Percentiles rank a stretch among this genome's conserved stretches.
These are phyloP conservation scores for Sabuloglossum arenarium DNA, from an alignment of 495 filamentous ascomycete species.

Conservation along the genomic window DNA sequence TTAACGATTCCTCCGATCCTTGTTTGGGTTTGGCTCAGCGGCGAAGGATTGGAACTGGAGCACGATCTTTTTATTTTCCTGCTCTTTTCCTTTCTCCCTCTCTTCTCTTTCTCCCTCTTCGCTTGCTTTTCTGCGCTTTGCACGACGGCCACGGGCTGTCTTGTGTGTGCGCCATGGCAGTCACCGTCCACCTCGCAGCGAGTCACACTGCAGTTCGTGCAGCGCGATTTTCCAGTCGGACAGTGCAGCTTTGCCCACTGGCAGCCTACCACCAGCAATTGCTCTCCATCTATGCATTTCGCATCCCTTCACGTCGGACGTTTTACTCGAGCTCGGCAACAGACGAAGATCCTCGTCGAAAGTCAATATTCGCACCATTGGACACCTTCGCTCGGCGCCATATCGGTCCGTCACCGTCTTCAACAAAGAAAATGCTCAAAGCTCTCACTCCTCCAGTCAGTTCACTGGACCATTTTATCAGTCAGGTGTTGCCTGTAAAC, in stretches of 20 bases:
- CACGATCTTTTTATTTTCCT: neutral
- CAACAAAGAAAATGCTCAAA: conserved; percentile 60
- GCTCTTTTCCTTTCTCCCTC: neutral
- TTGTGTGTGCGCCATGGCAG: neutral
- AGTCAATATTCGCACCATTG: conserved; percentile 20
- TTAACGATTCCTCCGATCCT: neutral
- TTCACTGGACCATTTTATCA: conserved; percentile 70
- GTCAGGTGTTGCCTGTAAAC: conserved; percentile 63
- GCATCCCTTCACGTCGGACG: neutral
- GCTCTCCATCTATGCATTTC: neutral
- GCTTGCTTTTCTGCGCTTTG: neutral
- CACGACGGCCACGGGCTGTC: neutral
- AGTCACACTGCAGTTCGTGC: neutral
- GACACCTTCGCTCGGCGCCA: conserved; percentile 72
- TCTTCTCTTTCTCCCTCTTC: neutral
- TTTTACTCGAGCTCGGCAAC: neutral
- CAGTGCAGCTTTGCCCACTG: neutral
- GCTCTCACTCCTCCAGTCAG: conserved; percentile 53
- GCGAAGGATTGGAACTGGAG: neutral
- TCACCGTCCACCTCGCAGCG: neutral
- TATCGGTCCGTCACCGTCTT: conserved; percentile 67
- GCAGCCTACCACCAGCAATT: neutral
- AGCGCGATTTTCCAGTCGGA: neutral
- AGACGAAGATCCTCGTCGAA: neutral
- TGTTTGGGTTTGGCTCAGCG: neutral